phyloP scores from a whole-genome alignment of 2,329 filamentous ascomycete genomes.

The Aspergillus chevalieri region DNA sequence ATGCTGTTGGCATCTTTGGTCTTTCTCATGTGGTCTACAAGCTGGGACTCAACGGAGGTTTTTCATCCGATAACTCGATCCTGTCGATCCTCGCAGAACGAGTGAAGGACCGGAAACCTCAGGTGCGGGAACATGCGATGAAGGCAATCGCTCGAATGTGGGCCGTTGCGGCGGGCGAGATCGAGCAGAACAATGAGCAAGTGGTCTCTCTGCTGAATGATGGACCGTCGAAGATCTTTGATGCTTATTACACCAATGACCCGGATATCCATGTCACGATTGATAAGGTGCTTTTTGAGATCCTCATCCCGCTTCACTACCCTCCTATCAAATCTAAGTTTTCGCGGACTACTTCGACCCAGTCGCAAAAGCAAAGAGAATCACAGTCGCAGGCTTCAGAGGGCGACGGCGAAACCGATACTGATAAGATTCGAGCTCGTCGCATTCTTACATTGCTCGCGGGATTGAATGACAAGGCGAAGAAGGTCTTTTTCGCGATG shows the following conservation, averaged over 20 bases:
- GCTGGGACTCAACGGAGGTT: slow-evolving; percentile 67
- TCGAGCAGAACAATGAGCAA: slow-evolving; percentile 72
- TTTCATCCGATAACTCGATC: slow-evolving; percentile 69
- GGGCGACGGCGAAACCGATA: slow-evolving; percentile 34
- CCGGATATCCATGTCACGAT: slow-evolving; percentile 76
- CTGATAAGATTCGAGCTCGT: slow-evolving; percentile 67
- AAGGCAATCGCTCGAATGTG: slow-evolving; percentile 77
- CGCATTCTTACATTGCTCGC: slow-evolving; percentile 76
- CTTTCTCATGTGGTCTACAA: slow-evolving; percentile 77
- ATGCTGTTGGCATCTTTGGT: slow-evolving; percentile 72
- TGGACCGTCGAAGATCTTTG: slow-evolving; percentile 79
- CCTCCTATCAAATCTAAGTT: slow-evolving; percentile 60
- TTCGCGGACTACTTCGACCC: slow-evolving; percentile 41
- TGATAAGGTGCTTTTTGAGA: slow-evolving; percentile 79
- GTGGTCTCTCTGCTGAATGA: slow-evolving; percentile 69
- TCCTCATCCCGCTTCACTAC: slow-evolving; percentile 80
- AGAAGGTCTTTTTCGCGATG: slow-evolving; percentile 81
- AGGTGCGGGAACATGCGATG: slow-evolving; percentile 82
- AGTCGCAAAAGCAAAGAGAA: slow-evolving; percentile 58
- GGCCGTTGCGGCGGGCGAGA: slow-evolving; percentile 86
- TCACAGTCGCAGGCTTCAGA: slow-evolving; percentile 33
- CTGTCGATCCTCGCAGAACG: slow-evolving; percentile 78
- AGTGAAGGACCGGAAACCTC: slow-evolving; percentile 75
- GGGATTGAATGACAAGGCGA: slow-evolving; percentile 69
- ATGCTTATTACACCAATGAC: slow-evolving; percentile 86